A percentile compares a stretch with the other conserved stretches of the same genome.
phyloP scores from a whole-genome alignment of 2,329 filamentous ascomycete genomes.

The Fusarium succisae region DNA sequence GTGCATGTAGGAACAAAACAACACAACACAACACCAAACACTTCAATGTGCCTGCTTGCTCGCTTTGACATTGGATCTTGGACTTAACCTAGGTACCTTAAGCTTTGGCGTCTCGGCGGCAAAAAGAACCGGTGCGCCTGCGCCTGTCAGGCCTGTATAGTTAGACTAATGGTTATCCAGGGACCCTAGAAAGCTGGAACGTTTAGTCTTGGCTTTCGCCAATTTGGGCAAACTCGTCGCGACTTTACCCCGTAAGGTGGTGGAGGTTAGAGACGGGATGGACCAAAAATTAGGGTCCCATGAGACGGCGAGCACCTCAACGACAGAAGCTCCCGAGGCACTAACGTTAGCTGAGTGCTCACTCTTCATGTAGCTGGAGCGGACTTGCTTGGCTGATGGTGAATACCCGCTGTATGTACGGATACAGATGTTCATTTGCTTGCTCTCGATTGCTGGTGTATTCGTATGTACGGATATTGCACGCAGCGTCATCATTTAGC shows the following conservation, averaged over 20 bases:
- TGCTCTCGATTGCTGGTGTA: neutral
- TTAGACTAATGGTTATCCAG: conserved; percentile 8
- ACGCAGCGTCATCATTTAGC: conserved; percentile 15
- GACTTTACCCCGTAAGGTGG: conserved; percentile 24
- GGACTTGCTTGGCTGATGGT: neutral
- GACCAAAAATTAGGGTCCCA: conserved; percentile 1
- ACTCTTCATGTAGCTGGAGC: neutral
- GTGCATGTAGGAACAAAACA: neutral
- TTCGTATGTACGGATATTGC: neutral
- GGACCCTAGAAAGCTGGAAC: conserved; percentile 29
- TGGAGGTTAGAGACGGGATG: conserved; percentile 8
- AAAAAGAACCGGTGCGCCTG: conserved; percentile 29
- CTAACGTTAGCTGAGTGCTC: neutral
- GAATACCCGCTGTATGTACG: neutral
- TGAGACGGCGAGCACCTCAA: neutral
- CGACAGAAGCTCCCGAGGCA: neutral
- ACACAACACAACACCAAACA: neutral
- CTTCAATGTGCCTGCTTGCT: neutral
- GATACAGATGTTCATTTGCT: neutral
- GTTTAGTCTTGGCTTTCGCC: conserved; percentile 27
- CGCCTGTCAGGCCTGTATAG: conserved; percentile 29
- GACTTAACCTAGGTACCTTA: neutral
- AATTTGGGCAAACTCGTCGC: conserved; percentile 37
- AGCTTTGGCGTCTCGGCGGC: conserved; percentile 28
- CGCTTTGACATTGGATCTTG: neutral